Evolutionary conservation across 108 stramenopile genomes (phyloP).

Genomic region (Chaetoceros muelleri): DNA sequence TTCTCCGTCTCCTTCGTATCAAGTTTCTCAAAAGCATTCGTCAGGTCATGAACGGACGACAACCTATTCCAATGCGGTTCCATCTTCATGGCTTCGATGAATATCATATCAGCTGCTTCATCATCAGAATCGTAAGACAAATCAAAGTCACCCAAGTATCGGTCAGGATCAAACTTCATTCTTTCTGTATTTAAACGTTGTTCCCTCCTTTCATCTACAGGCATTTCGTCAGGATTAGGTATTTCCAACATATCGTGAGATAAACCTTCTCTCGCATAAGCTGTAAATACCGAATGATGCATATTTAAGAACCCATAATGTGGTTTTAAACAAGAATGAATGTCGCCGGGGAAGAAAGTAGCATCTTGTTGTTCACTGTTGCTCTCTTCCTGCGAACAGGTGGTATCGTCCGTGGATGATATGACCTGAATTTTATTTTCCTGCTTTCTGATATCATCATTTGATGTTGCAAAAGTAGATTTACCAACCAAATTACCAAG

Average conservation of each 20-base stretch:
- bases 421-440: conserved; percentile 29
- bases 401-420: not conserved
- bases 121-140: conserved; percentile 8
- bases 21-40: not conserved
- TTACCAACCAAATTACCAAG: conserved; percentile 31
- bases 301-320: conserved; percentile 61
- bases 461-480: too few relatives aligned
- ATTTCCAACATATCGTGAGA: conserved; percentile 68
- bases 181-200: conserved; percentile 55
- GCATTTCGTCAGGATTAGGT: conserved; percentile 47
- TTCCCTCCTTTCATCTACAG: conserved; percentile 18
- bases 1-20: not conserved
- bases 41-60: conserved; percentile 2
- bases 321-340: conserved; percentile 15
- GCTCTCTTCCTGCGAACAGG: conserved; percentile 1
- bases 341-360: conserved; percentile 4
- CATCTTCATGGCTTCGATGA: conserved; percentile 48
- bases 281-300: conserved; percentile 59
- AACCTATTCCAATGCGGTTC: conserved; percentile 49
- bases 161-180: conserved; percentile 58
- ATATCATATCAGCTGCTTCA: conserved; percentile 38
- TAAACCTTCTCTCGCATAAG: conserved; percentile 65
- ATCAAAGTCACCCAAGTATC: conserved; percentile 62
- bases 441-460: conserved; percentile 30
- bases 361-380: conserved; percentile 8